Base-by-base conservation (phyloP, 805 yeast species). In the Hanseniaspora thailandica region DNA sequence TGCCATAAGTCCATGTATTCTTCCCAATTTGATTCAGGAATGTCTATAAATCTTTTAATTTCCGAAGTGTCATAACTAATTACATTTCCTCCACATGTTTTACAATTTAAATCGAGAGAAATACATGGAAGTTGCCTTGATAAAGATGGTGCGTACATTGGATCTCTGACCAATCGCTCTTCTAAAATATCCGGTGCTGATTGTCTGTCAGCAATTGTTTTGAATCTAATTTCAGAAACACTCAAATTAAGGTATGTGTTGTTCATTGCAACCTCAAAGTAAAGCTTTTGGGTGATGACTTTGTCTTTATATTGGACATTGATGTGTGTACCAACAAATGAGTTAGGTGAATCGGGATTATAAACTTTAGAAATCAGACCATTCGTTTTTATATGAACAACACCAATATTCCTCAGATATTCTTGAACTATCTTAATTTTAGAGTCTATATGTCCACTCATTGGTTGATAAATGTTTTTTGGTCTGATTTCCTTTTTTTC, bases 1-100 rank as follows among this genome's bases (percentile, higher is more conserved):
- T 90, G 97, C 98, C 98, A 90, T 58, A 84, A 84, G 55, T 90
- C 97, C 95, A 90, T 84, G 76, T 93, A 70, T 63, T 90, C 98
- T 13, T 83, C 79, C 98, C 98, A 90, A 47, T 78, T 71, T 62
- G 88, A 97, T 1, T 95, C 84, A 0, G 98, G 98, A 81, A 90
- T 77, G 36, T 85, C 85, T 52, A 60, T 61, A 9, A 66, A 22
- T 26, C 52, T 60, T 6, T 36, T 23, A 39, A 61, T 62, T 28
- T 43, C 35, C 34, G 63, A 60, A 13, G 34, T 43, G 13, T 54
- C 45, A 34, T 60, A 54, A 34, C 58, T 41, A 10, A 44, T 12
- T 2, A 33, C 5, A 13, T 4, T 9, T 9, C 20, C 19, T 2
- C 39, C 23, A 46, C 69, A 64, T 1, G 39, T 26, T 5, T 35